These are phyloP conservation scores for Xylaria sp. DNA, from an alignment of 2,329 filamentous ascomycete genomes.

Conservation along the genomic window DNA sequence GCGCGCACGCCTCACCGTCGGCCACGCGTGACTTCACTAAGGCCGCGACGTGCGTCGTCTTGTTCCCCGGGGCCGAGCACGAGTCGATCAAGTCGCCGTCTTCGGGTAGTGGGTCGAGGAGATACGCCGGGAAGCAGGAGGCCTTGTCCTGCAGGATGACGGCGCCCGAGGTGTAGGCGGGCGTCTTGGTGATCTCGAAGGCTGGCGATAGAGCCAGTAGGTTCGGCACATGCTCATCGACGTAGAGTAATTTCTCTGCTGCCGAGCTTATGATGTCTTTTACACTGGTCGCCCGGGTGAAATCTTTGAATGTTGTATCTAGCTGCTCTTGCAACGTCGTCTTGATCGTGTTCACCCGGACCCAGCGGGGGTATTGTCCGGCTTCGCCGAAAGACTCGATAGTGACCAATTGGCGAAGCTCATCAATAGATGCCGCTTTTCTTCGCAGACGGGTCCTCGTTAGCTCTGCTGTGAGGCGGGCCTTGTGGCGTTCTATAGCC, in stretches of 20 bases:
- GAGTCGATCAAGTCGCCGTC: conserved; percentile 88
- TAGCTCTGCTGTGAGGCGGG: conserved; percentile 82
- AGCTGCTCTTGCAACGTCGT: conserved; percentile 78
- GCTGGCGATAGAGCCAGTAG: conserved; percentile 81
- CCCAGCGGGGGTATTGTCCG: conserved; percentile 82
- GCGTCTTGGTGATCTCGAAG: conserved; percentile 76
- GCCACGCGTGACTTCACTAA: conserved; percentile 65
- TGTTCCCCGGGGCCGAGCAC: conserved; percentile 95
- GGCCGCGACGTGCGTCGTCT: conserved; percentile 92
- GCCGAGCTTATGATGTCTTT: conserved; percentile 56
- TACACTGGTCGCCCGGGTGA: conserved; percentile 66
- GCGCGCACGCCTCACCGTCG: conserved; percentile 48
- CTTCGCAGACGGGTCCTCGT: conserved; percentile 80
- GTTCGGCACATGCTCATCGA: conserved; percentile 87
- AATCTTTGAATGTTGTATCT: conserved; percentile 76
- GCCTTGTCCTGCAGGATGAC: conserved; percentile 97
- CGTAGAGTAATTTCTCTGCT: conserved; percentile 65
- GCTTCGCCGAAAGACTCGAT: conserved; percentile 62
- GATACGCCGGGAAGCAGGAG: conserved; percentile 93
- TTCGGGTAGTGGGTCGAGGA: conserved; percentile 75
- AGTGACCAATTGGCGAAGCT: conserved; percentile 70
- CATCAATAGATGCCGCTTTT: conserved; percentile 74
- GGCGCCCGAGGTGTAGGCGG: conserved; percentile 78
- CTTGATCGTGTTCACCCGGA: conserved; percentile 84
- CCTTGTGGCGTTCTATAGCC: conserved; percentile 83